These are phyloP conservation scores for Populus tremula DNA, from an alignment of 345 rosid species.

Conservation along the genomic window DNA sequence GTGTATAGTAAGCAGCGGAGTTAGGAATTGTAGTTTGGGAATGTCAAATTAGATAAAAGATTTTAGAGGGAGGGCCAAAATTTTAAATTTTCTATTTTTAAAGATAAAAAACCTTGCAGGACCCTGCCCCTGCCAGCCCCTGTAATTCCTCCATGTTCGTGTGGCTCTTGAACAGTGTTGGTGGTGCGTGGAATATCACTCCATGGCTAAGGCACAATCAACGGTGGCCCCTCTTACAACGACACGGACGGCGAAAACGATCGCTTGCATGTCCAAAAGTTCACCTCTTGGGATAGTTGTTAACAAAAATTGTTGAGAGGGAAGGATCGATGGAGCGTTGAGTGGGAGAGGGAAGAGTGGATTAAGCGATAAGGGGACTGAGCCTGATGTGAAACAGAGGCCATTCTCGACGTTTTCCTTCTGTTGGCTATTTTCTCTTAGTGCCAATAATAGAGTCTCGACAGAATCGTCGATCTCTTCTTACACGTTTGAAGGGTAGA, in stretches of 20 bases:
- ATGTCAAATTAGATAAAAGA: no score
- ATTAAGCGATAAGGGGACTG: slow-evolving; percentile 40
- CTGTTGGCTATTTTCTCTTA: slow-evolving; percentile 2
- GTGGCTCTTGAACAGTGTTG: not conserved
- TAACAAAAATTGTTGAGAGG: not conserved
- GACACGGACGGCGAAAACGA: slow-evolving; percentile 2
- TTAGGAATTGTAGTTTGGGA: no score
- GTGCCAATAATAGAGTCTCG: slow-evolving; percentile 6
- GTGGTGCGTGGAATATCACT: not conserved
- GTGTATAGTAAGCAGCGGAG: no score
- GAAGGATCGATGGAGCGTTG: not conserved
- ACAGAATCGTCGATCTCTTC: not conserved
- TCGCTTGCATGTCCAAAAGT: not conserved
- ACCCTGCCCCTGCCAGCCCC: no score
- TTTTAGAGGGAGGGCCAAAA: no score
- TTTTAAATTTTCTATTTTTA: no score
- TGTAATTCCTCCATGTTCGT: no score
- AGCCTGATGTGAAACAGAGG: slow-evolving; percentile 5
- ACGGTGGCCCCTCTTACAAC: not conserved
- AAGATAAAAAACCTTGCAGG: no score
- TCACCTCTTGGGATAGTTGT: slow-evolving; percentile 7
- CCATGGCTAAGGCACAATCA: no score
- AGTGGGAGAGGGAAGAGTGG: not conserved
- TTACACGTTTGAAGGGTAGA: not conserved
- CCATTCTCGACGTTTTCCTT: slow-evolving; percentile 16